These are phyloP conservation scores for Tylopilus vinaceipallidus DNA, from an alignment of 768 basidiomycete genomes.

Conservation along the genomic window DNA sequence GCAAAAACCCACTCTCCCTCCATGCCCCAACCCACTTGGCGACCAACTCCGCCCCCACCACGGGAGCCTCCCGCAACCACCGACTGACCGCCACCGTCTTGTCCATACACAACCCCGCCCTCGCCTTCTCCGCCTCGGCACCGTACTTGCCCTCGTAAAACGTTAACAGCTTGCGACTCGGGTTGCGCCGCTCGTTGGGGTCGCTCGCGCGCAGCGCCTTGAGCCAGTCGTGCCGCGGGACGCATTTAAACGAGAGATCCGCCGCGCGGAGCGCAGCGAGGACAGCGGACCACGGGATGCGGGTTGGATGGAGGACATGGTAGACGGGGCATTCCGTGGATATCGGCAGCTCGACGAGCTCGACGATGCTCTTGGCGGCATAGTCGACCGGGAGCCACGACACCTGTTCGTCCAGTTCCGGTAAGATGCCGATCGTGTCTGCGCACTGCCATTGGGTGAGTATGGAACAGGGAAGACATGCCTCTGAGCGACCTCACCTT, in stretches of 20 bases:
- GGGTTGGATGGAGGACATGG: slow-evolving; percentile 18
- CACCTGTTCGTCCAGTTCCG: slow-evolving; percentile 30
- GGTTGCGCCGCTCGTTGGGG: slow-evolving; percentile 21
- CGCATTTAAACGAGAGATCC: slow-evolving; percentile 30
- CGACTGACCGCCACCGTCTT: slow-evolving; percentile 12
- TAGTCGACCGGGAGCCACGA: slow-evolving; percentile 55
- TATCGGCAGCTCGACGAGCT: slow-evolving; percentile 35
- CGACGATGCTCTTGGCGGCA: slow-evolving; percentile 46
- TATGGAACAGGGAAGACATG: no score
- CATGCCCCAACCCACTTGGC: slow-evolving; percentile 42
- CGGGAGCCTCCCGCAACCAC: slow-evolving; percentile 17
- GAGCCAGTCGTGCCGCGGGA: slow-evolving; percentile 25
- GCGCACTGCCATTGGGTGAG: slow-evolving; percentile 32
- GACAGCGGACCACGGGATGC: slow-evolving; percentile 37
- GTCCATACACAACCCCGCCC: slow-evolving; percentile 11
- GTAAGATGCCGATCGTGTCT: slow-evolving; percentile 38
- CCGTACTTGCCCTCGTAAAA: slow-evolving; percentile 30
- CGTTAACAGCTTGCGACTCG: slow-evolving; percentile 22
- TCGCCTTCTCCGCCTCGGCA: slow-evolving; percentile 1
- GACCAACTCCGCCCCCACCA: slow-evolving; percentile 30
- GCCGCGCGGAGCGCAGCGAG: slow-evolving; percentile 38
- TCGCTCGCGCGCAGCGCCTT: slow-evolving; percentile 24
- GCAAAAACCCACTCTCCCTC: slow-evolving; percentile 39
- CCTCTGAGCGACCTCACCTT: slow-evolving; percentile 19
- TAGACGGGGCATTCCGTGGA: slow-evolving; percentile 20